A percentile compares a stretch with the other conserved stretches of the same genome.
Evolutionary conservation across 345 rosid genomes (phyloP).

Genomic region (Melaleuca quinquenervia): DNA sequence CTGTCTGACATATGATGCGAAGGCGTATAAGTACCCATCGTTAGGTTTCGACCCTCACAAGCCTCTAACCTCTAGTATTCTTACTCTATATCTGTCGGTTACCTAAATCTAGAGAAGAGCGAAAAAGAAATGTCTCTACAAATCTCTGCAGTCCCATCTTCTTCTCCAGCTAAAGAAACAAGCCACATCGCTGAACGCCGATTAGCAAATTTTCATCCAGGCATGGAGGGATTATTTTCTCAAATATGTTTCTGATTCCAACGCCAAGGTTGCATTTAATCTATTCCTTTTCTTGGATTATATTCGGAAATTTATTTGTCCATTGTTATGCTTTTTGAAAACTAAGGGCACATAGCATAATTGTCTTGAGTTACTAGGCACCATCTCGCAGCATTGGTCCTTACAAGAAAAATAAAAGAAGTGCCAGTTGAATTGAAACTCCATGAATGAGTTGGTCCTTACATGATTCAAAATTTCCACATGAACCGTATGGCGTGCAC

Average conservation of each 20-base stretch:
- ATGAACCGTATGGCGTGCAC: no score
- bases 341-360: no score
- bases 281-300: no score
- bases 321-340: no score
- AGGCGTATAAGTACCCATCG: neutral
- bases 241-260: neutral
- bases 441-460: no score
- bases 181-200: neutral
- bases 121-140: neutral
- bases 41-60: neutral
- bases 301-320: no score
- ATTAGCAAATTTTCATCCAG: neutral
- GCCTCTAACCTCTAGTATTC: neutral
- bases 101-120: neutral
- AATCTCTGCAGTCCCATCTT: neutral
- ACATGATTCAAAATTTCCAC: no score
- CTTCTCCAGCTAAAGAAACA: neutral
- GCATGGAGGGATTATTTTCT: neutral
- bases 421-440: no score
- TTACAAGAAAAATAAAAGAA: no score
- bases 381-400: no score
- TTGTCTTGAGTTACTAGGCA: no score
- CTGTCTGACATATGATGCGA: neutral
- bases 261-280: neutral
- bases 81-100: neutral